Evolutionary conservation across 2,329 filamentous ascomycete genomes (phyloP), one percentile per base, ranked within the genome.

Genomic region (Cladorrhinum sp.): DNA sequence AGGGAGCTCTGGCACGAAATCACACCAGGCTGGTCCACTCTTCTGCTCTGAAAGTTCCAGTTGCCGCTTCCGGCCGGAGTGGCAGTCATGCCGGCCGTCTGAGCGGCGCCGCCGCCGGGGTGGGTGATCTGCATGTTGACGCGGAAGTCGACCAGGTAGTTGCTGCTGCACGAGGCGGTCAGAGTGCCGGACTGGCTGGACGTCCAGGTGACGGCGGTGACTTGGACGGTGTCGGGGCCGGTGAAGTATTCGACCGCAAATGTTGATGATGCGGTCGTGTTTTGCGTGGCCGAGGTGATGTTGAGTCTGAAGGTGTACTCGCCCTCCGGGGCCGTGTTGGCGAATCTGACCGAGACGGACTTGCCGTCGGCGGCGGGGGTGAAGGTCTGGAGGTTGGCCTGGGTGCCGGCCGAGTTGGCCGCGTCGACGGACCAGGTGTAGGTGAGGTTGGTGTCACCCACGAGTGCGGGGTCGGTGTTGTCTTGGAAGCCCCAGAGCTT

Each of bases 41-140:
- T 52, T 5, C 60, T 54, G 1, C 60, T 23, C 18, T 60, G 62
- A 42, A 64, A 64, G 16, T 55, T 39, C 63, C 63, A 64, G 21
- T 39, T 18, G 0, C 63, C 63, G 8, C 58, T 64, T 9, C 56
- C 55, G 2, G 63, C 58, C 12, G 63, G 63, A 1, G 63, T 62
- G 3, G 63, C 60, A 5, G 63, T 56, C 63, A 64, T 64, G 14
- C 49, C 24, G 14, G 39, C 33, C 2, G 60, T 64, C 2, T 60
- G 55, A n/a, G 49, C 21, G 1, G 51, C 63, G 2, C 30, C 23
- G 39, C 62, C 63, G 18, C 58, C 63, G 4, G 63, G 63, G 20
- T 64, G 62, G 7, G 63, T 64, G 2, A 64, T 60, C n/a, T 36
- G 48, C 64, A 65, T 65, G 36, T 50, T 57, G 2, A 65, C 60